These are phyloP conservation scores for Oryza brachyantha DNA, from an alignment of 176 grass and related monocot species.

Conservation along the genomic window DNA sequence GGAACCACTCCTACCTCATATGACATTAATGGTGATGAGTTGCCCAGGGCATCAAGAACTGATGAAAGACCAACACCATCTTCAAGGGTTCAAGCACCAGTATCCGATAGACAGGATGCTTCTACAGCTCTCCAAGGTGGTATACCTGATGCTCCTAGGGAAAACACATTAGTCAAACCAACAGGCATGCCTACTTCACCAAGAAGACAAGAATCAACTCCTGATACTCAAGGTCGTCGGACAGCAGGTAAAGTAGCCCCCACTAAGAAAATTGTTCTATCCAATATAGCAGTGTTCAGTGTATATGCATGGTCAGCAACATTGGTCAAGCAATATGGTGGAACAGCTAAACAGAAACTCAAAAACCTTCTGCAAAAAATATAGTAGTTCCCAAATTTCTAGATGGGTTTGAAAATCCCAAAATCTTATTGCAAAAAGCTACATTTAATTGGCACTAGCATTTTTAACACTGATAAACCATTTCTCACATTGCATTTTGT, in stretches of 20 bases:
- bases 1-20: neutral
- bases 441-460: neutral
- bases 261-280: neutral
- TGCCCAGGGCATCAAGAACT: neutral
- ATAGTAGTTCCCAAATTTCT: neutral
- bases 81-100: constrained; percentile 19
- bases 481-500: neutral
- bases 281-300: neutral
- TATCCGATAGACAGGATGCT: neutral
- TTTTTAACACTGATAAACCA: neutral
- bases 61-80: constrained; percentile 14
- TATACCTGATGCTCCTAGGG: neutral
- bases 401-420: neutral
- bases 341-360: neutral
- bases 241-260: constrained; percentile 22
- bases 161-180: constrained; percentile 5
- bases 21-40: constrained; percentile 1
- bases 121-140: neutral
- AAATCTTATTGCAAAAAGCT: neutral
- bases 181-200: neutral
- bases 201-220: constrained; percentile 10
- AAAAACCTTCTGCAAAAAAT: neutral
- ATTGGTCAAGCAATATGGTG: neutral
- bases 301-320: neutral
- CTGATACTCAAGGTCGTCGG: neutral